Conservation (phyloP, 2,329 filamentous ascomycete species). For the Fusarium aywerte region DNA sequence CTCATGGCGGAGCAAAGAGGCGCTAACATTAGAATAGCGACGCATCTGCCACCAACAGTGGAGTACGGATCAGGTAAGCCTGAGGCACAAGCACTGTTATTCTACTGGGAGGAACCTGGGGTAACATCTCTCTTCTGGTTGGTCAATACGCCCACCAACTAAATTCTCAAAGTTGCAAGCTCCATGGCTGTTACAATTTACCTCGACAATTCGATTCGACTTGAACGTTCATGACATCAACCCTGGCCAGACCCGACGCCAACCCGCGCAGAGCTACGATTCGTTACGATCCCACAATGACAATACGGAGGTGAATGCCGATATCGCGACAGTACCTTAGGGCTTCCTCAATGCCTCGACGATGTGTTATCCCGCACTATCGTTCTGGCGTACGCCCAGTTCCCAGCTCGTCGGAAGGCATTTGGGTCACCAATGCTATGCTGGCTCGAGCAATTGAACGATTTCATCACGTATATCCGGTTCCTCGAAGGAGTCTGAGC, state of each 20-base stretch:
- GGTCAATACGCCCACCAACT: conserved; percentile 7
- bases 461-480: conserved; percentile 40
- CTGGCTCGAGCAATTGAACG: conserved; percentile 50
- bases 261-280: background rate
- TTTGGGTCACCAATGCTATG: conserved; percentile 50
- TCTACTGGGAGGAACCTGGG: conserved; percentile 17
- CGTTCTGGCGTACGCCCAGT: conserved; percentile 38
- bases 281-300: conserved; percentile 14
- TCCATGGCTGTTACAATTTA: background rate
- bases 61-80: conserved; percentile 8
- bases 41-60: background rate
- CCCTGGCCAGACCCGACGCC: background rate
- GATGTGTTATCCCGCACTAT: conserved; percentile 45
- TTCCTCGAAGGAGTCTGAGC: conserved; percentile 49
- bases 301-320: conserved; percentile 14
- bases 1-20: conserved; percentile 11
- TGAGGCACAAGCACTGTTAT: conserved; percentile 14
- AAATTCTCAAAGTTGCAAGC: conserved; percentile 19
- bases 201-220: background rate
- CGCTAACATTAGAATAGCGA: conserved; percentile 2
- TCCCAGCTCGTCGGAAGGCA: conserved; percentile 37
- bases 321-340: background rate
- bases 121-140: conserved; percentile 27
- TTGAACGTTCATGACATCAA: background rate
- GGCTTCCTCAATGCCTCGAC: conserved; percentile 47